These are phyloP conservation scores for Jamesozyma rosinii DNA, from an alignment of 805 yeast genomes.

Conservation along the genomic window DNA sequence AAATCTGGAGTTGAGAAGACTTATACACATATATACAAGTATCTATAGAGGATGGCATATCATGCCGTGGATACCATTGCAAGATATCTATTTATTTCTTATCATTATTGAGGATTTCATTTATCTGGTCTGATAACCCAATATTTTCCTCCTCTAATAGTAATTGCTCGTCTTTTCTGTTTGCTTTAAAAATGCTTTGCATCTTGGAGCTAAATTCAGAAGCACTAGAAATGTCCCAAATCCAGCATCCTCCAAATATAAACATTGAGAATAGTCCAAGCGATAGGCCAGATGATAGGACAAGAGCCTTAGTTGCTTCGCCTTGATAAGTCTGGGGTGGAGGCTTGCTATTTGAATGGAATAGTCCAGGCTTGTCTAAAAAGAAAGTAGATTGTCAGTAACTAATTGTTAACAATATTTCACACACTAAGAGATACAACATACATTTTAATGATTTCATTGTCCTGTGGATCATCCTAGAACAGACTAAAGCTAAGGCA, in stretches of 20 bases:
- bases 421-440: conserved; percentile 8
- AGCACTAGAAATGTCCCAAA: conserved; percentile 57
- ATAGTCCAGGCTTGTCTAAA: conserved; percentile 54
- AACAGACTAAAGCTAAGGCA: conserved; percentile 57
- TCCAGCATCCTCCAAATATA: conserved; percentile 71
- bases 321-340: conserved; percentile 58
- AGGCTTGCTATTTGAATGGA: conserved; percentile 67
- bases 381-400: conserved; percentile 8
- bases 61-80: no score
- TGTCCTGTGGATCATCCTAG: conserved; percentile 67
- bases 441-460: conserved; percentile 60
- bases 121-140: not conserved
- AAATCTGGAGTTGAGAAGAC: not conserved
- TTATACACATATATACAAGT: not conserved
- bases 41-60: not conserved
- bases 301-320: conserved; percentile 80
- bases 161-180: not conserved
- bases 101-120: not conserved
- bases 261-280: conserved; percentile 63
- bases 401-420: no score
- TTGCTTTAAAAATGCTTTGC: conserved; percentile 1
- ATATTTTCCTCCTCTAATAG: not conserved
- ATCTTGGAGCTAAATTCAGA: conserved; percentile 41
- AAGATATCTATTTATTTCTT: not conserved
- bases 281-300: conserved; percentile 70